Evolutionary conservation across 768 basidiomycete species (phyloP), one percentile per base, ranked within the genome.

Genomic region (Boletus pseudo-olivaceus): DNA sequence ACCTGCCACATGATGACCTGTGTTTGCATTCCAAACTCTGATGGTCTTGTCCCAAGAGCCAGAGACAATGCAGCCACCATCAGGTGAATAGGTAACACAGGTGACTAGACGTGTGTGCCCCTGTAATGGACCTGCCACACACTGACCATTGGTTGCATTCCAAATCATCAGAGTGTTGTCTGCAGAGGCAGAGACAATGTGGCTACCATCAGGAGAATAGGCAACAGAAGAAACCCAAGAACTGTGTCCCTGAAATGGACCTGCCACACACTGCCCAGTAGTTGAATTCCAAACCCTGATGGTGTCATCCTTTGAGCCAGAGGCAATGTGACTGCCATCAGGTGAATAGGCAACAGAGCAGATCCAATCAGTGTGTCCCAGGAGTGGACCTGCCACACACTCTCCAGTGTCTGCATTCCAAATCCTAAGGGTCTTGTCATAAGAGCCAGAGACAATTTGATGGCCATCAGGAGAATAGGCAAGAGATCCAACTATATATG

Each of bases 391-490:
- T 32, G 49, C 46, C 26, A 58, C 2, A 51, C 54, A 48, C 23
- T 48, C 4, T 1, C 65, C 47, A 49, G 55, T 52, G 3, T 15
- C 34, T 14, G 20, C 45, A 57, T 47, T 10, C 65, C 65, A 67
- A 7, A 67, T 38, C 53, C 38, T 61, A 10, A 62, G n/a, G 1
- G 54, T 64, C 14, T 11, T 51, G 35, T 72, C 67, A 1, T 0
- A 0, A 26, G 66, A 67, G 6, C 62, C 67, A 56, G 68, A 67
- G 20, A 59, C 72, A 34, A 73, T 30, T n/a, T 54, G 57, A 33
- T 43, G 44, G 4, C 59, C 55, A 58, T 64, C 49, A 30, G 57
- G 66, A 47, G 66, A 68, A 44, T 65, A 59, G 15, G 57, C 61
- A 47, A 67, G 52, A 49, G 52, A 61, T 1, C 0, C 23, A 3